Base-by-base conservation (phyloP, 768 basidiomycete species). In the Auriscalpium microsporum region DNA sequence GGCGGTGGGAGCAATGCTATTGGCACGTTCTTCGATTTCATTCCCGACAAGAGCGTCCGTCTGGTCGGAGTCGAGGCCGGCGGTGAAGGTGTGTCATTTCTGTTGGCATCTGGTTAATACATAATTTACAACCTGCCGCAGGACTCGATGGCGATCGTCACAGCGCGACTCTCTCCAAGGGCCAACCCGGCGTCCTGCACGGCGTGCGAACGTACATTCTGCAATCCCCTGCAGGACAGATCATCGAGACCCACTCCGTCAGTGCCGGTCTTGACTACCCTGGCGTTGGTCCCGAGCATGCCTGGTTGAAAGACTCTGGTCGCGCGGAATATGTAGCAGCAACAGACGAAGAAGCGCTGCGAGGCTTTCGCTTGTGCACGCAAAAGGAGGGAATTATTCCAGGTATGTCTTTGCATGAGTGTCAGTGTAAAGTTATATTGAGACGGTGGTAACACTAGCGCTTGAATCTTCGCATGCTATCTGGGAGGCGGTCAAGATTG, bases 1-100 rank as follows among this genome's bases (percentile, higher is more conserved):
- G 96, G 96, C 28, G 96, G 96, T 48, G 96, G 96, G 10, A 90
- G 87, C 68, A 98, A 99, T 68, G 93, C 96, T 14, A 99, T 99
- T 61, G 96, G 94, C 33, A 86, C 94, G 10, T 99, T 99, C 80
- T 91, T 90, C 69, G 90, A 97, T 63, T 99, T 98, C 72, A 94
- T 98, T 68, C 74, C 77, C 8, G 92, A 98, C 67, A 86, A 90
- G 70, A 75, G 69, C 46, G 94, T 98, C 21, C 79, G 87, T 38
- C 73, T 99, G 35, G 73, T 98, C 35, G 96, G 96, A 58, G 95
- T 99, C 10, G 96, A 99, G 68, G 96, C 96, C 44, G 96, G 94
- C 56, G 96, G 96, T 52, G 93, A 98, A 77, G 96, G 94, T 86
- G 52, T 58, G 71, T 62, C 10, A 50, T 38, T 3, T 16, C 21